Evolutionary conservation across 176 grass and related monocot species (phyloP).

Genomic region (Bonia amplexicaulis): DNA sequence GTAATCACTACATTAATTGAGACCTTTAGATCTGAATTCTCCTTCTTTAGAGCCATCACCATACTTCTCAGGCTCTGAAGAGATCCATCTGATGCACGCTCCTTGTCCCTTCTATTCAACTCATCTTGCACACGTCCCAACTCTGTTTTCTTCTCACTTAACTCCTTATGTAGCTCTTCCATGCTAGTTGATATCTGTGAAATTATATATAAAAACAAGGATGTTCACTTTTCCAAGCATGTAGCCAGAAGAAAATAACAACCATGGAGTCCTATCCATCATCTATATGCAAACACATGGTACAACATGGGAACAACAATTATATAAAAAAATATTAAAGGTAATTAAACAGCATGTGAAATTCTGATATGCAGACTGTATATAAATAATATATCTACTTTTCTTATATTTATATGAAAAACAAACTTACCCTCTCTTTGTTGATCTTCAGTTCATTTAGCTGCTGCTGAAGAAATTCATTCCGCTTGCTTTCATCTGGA

Average conservation of each 20-base stretch:
- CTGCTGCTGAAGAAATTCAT: conserved; percentile 52
- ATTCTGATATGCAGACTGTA: background rate
- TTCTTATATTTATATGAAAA: background rate
- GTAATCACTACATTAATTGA: conserved; percentile 26
- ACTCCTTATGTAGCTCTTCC: conserved; percentile 59
- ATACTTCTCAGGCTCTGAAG: conserved; percentile 46
- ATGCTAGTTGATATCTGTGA: conserved; percentile 49
- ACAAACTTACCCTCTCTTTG: conserved; percentile 55
- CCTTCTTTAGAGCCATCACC: conserved; percentile 67
- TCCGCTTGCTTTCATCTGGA: conserved; percentile 71
- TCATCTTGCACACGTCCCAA: conserved; percentile 53
- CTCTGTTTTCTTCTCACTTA: conserved; percentile 63
- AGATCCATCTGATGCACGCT: conserved; percentile 41
- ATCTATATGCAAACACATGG: background rate
- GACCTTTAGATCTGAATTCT: conserved; percentile 77
- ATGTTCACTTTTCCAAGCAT: background rate
- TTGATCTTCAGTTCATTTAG: conserved; percentile 68
- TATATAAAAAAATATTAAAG: background rate
- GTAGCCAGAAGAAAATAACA: background rate
- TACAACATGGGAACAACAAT: background rate
- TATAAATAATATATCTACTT: conserved; percentile 6
- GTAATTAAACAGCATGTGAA: background rate
- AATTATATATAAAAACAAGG: background rate
- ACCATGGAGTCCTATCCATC: background rate
- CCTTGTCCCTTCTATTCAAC: conserved; percentile 42